Evolutionary conservation across 176 grass and related monocot species (phyloP).

Genomic region (Leersia perrieri): DNA sequence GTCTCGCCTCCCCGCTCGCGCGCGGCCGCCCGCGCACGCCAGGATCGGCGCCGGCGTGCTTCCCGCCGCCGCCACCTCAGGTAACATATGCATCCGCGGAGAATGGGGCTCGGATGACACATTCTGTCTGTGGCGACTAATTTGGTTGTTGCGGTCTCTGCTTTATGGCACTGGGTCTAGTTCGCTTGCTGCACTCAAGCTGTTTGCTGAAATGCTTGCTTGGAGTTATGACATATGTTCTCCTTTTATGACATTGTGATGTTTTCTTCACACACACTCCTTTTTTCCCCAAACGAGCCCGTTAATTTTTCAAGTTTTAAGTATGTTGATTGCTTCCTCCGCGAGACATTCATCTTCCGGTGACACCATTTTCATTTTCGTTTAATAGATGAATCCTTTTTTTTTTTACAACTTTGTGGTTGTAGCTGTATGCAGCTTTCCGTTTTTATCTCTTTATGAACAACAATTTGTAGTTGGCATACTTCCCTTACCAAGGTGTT

Average conservation of each 20-base stretch:
- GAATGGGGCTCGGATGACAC: no score
- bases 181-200: not conserved
- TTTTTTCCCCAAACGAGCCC: not conserved
- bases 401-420: not conserved
- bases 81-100: not conserved
- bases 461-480: not conserved
- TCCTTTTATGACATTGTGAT: not conserved
- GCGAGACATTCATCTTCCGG: not conserved
- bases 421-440: not conserved
- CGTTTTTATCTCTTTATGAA: no score
- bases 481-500: not conserved
- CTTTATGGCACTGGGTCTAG: not conserved
- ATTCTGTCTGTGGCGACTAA: not conserved
- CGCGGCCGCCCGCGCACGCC: not conserved
- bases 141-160: not conserved
- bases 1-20: slow-evolving; percentile 27
- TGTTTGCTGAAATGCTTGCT: slow-evolving; percentile 18
- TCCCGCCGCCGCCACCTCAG: slow-evolving; percentile 9
- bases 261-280: not conserved
- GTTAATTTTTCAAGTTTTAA: not conserved
- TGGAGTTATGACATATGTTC: not conserved
- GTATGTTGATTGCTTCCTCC: not conserved
- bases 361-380: no score
- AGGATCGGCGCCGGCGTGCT: slow-evolving; percentile 31
- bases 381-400: not conserved